Conservation (phyloP, 352 stramenopile genomes). For the Phytophthora nicotianae region DNA sequence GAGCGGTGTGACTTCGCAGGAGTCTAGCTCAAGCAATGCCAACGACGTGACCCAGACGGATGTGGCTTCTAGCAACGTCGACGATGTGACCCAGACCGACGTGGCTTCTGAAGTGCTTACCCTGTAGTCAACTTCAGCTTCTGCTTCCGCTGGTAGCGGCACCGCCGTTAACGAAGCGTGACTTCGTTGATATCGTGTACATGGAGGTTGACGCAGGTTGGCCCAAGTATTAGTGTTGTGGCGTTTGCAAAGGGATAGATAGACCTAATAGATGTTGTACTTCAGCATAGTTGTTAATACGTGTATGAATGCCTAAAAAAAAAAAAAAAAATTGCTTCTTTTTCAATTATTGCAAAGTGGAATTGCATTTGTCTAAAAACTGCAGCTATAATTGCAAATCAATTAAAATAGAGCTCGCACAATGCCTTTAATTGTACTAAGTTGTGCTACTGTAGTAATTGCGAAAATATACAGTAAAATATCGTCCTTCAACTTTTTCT, state of each 20-base stretch:
- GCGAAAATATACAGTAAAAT: no score
- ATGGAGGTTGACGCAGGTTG: no score
- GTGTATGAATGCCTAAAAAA: background rate
- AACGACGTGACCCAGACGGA: no score
- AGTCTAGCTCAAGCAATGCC: background rate
- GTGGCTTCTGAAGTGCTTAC: constrained; percentile 10
- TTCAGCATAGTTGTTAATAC: background rate
- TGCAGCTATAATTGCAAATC: no score
- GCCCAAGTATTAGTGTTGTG: constrained; percentile 21
- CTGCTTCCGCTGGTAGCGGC: background rate
- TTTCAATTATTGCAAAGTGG: background rate
- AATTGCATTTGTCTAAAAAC: no score
- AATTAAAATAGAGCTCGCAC: no score
- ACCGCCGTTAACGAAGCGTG: background rate
- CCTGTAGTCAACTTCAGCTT: constrained; percentile 10
- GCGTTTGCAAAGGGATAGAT: constrained; percentile 17
- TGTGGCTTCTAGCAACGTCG: constrained; percentile 7
- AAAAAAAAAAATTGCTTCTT: background rate
- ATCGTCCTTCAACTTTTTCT: no score
- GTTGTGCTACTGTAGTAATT: no score
- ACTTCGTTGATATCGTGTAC: no score
- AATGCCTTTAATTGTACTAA: no score
- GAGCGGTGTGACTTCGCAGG: background rate
- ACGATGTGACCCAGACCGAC: background rate
- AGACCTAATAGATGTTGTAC: constrained; percentile 13